Conservation (phyloP, 2,329 filamentous ascomycete genomes). For the Phaeoacremonium minimum region DNA sequence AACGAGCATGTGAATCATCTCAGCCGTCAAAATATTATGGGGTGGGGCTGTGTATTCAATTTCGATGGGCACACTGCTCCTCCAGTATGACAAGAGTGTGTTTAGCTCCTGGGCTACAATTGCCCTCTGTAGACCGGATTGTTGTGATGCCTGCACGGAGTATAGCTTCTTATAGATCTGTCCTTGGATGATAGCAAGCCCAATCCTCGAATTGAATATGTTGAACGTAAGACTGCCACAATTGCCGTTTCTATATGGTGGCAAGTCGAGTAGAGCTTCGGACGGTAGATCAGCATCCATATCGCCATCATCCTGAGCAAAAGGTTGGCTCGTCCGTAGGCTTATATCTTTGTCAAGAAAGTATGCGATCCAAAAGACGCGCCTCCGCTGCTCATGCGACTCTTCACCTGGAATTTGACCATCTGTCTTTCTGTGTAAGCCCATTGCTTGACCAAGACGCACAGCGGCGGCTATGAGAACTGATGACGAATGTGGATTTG, state of each 20-base stretch:
- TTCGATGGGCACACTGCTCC: no score
- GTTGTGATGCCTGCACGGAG: conserved; percentile 12
- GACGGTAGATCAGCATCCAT: conserved; percentile 13
- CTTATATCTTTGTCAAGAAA: conserved; percentile 33
- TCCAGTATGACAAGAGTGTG: no score
- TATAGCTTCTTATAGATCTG: conserved; percentile 15
- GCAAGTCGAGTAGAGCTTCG: conserved; percentile 9
- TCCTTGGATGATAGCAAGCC: conserved; percentile 12
- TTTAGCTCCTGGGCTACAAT: no score
- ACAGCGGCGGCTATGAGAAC: conserved; percentile 15
- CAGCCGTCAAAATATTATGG: no score
- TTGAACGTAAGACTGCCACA: no score
- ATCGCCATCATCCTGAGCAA: conserved; percentile 33
- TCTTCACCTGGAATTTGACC: conserved; percentile 4
- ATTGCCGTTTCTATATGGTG: neutral
- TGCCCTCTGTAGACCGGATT: no score
- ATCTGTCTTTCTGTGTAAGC: conserved; percentile 12
- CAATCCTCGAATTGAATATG: conserved; percentile 1
- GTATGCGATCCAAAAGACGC: conserved; percentile 35
- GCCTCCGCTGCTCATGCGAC: conserved; percentile 16
- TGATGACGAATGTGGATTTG: conserved; percentile 12
- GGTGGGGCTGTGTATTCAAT: no score
- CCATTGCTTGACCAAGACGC: conserved; percentile 16
- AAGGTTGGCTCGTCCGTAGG: conserved; percentile 29
- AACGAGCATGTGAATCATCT: conserved; percentile 1